Conservation (phyloP, 768 basidiomycete genomes). For the Strobilomyces dryophilus region DNA sequence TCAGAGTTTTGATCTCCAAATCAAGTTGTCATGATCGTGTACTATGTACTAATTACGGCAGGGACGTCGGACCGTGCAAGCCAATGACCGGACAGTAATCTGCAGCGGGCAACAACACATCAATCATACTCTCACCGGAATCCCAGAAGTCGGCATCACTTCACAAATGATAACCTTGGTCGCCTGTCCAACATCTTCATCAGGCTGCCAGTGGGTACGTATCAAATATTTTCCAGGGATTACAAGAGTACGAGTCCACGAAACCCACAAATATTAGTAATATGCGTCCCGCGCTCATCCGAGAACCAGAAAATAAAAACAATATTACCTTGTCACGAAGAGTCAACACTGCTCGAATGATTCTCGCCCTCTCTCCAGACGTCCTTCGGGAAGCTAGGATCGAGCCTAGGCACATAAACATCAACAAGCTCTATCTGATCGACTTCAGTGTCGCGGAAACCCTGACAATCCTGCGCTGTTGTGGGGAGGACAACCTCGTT, state of each 20-base stretch:
- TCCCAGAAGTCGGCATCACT: too few species aligned
- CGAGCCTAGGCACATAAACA: slow-evolving; percentile 9
- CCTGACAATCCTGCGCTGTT: slow-evolving; percentile 13
- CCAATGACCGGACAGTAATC: not conserved
- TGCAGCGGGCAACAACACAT: not conserved
- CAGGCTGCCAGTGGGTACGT: too few species aligned
- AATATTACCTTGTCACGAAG: slow-evolving; percentile 1
- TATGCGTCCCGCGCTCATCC: not conserved
- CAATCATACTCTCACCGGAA: not conserved
- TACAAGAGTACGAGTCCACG: too few species aligned
- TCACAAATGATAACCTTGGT: too few species aligned
- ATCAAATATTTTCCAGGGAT: too few species aligned
- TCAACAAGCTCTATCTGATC: slow-evolving; percentile 28
- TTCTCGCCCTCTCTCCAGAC: slow-evolving; percentile 33
- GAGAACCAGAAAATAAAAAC: not conserved
- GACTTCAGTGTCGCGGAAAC: slow-evolving; percentile 11
- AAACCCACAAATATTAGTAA: too few species aligned
- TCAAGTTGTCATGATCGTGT: not conserved
- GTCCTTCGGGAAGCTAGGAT: slow-evolving; percentile 4
- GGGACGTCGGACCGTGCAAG: not conserved
- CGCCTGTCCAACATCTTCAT: too few species aligned
- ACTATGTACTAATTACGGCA: not conserved
- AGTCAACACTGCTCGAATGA: slow-evolving; percentile 19
- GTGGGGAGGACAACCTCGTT: slow-evolving; percentile 43
- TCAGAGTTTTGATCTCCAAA: not conserved